Base-by-base conservation (phyloP, 192 early-diverging fungal genomes). In the Coemansia sp. region DNA sequence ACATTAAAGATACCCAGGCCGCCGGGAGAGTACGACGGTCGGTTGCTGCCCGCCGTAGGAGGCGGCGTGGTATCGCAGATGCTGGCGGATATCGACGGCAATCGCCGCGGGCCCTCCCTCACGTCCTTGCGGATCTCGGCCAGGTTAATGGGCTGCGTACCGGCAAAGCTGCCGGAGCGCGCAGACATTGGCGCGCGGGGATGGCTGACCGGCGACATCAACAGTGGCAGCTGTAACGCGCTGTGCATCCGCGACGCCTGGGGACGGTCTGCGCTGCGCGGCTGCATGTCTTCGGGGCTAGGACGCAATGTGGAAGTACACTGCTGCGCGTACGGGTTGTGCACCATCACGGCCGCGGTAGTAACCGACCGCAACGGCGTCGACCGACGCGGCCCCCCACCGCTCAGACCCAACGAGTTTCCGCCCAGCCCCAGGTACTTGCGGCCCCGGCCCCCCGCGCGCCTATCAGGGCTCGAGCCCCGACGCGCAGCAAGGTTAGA, bases 81-180 rank as follows among this genome's bases (percentile, higher is more conserved):
- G 16, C 43, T 54, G 30, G 50, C 70, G 0, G 70, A 66, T 10
- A 74, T 74, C 9, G 70, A 74, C 13, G 70, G 70, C 54, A 74
- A 35, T 0, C 70, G 63, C 3, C 70, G 70, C 37, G 70, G 70
- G 7, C 70, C 70, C 23, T 74, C 70, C 9, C 43, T 46, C n/a
- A 52, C 59, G 32, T 74, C 64, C 6, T 54, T 37, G 16, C 54
- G 44, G 39, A 74, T 66, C 4, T 38, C 63, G 1, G 70, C 70
- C 36, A 74, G 44, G 37, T 32, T 65, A 41, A 73, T 65, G 3
- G 39, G 28, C 42, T 45, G 28, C 28, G 43, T 18, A 19, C 37
- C 30, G 11, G 47, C 28, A 17, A 41, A 37, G 43, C 49, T 45
- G 37, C 57, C 33, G 11, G 51, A 27, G 17, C 51, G 51, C 25